A percentile compares a stretch with the other conserved stretches of the same genome.
Conservation (phyloP, 2,329 filamentous ascomycete species). For the Bipolaris victoriae region DNA sequence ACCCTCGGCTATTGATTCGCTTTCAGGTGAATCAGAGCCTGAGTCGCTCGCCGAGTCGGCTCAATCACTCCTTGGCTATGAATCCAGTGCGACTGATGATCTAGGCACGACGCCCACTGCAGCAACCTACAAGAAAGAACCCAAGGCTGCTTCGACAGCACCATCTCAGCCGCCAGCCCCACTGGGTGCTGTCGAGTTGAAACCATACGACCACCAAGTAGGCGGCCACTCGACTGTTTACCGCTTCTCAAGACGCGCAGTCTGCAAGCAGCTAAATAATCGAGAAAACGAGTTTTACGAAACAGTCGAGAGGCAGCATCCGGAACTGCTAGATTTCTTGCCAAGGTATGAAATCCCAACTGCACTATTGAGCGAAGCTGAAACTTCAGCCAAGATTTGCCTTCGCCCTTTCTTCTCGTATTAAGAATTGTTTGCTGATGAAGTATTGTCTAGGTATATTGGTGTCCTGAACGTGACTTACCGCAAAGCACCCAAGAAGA, state of each 20-base stretch:
- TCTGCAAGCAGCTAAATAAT: conserved; percentile 98
- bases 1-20: conserved; percentile 31
- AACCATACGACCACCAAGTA: conserved; percentile 96
- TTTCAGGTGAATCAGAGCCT: conserved; percentile 51
- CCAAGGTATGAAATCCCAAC: conserved; percentile 64
- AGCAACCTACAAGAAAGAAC: conserved; percentile 37
- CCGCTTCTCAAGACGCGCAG: conserved; percentile 90
- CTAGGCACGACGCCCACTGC: conserved; percentile 50
- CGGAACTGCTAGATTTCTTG: conserved; percentile 86
- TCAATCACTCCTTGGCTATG: conserved; percentile 56
- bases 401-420: not conserved
- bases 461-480: conserved; percentile 96
- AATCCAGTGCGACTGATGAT: conserved; percentile 62
- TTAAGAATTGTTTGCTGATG: conserved; percentile 38
- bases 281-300: conserved; percentile 99
- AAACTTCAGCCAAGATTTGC: conserved; percentile 48
- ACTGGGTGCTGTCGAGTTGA: conserved; percentile 89
- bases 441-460: conserved; percentile 73
- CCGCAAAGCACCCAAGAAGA: conserved; percentile 75
- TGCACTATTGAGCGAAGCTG: conserved; percentile 45
- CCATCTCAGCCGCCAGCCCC: conserved; percentile 60
- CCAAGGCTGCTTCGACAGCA: conserved; percentile 36
- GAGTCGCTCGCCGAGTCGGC: conserved; percentile 52
- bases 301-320: conserved; percentile 88
- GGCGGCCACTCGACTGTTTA: conserved; percentile 96